Base-by-base conservation (phyloP, 768 basidiomycete genomes). In the Trametes sanguinea region DNA sequence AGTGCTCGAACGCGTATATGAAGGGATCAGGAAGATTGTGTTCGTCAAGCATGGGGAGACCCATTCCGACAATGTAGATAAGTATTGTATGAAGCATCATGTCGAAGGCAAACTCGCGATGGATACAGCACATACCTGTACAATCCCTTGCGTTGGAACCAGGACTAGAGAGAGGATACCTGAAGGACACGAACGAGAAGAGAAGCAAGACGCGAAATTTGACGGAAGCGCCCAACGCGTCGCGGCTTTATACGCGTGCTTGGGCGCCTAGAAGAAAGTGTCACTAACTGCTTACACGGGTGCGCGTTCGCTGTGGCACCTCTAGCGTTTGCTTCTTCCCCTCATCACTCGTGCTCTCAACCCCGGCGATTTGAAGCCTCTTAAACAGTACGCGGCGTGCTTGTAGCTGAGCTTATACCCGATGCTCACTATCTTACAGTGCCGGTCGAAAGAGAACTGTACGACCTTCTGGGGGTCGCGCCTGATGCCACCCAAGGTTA, bases 1-100 rank as follows among this genome's bases (percentile, higher is more conserved):
- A 33, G n/a, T 22, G 22, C 8, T 13, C 27, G 22, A 16, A 16
- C 47, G 32, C 27, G 43, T 39, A 58, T 51, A 17, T 53, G 54
- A 60, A 68, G 56, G 17, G 14, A 46, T 65, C 65, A 64, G 72
- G 66, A 37, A 58, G 11, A 65, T 56, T 61, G 53, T 62, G 56
- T 60, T 87, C 88, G 78, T 84, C 87, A 83, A 67, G 67, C 73
- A 76, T 75, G 76, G 76, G 71, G 62, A 65, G 66, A 73, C 75
- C 81, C 80, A 78, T 79, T 93, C 84, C 69, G 92, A 91, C 90
- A 92, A 93, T 93, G 92, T 93, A 92, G 92, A 92, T 92, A 92
- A 90, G 77, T 75, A 69, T 75, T 37, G 66, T 60, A 62, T 69
- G 62, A 67, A 76, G 70, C 85, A 90, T 89, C 88, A 88, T 80